Conservation (phyloP, 768 basidiomycete species). For the Termitomyces eurrhizus region DNA sequence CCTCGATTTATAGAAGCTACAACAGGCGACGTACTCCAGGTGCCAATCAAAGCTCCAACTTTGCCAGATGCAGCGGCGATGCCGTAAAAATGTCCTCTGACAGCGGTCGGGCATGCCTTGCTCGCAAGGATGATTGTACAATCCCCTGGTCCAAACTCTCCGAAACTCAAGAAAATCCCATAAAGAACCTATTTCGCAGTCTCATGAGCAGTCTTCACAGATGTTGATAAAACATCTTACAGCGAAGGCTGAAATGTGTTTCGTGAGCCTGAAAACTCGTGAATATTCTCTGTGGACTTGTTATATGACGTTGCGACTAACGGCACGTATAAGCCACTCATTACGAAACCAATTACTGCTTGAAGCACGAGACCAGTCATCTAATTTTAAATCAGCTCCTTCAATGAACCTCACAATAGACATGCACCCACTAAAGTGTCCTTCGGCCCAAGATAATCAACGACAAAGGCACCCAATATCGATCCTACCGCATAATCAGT, state of each 20-base stretch:
- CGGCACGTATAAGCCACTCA: conserved; percentile 74
- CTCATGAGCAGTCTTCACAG: neutral
- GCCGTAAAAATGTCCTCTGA: conserved; percentile 83
- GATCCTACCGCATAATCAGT: conserved; percentile 49
- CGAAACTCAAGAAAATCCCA: conserved; percentile 85
- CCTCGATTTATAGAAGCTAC: neutral
- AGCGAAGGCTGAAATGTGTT: conserved; percentile 70
- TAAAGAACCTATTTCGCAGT: conserved; percentile 59
- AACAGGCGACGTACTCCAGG: conserved; percentile 52
- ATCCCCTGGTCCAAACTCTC: conserved; percentile 87
- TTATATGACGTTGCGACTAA: conserved; percentile 19
- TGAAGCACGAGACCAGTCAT: conserved; percentile 66
- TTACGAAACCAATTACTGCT: conserved; percentile 77
- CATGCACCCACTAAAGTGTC: conserved; percentile 51
- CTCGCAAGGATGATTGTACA: conserved; percentile 69
- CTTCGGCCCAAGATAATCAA: conserved; percentile 75
- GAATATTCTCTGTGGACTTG: neutral
- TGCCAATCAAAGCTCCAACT: conserved; percentile 77
- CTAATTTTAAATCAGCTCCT: conserved; percentile 26
- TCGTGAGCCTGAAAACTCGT: conserved; percentile 37
- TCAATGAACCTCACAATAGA: conserved; percentile 3
- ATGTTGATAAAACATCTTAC: conserved; percentile 30
- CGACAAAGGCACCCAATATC: conserved; percentile 70
- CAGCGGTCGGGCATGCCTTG: conserved; percentile 79
- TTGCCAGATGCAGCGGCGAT: conserved; percentile 82